Evolutionary conservation across 306 rosid species (phyloP), one percentile per base, ranked within the genome.

Genomic region (Abrus precatorius): DNA sequence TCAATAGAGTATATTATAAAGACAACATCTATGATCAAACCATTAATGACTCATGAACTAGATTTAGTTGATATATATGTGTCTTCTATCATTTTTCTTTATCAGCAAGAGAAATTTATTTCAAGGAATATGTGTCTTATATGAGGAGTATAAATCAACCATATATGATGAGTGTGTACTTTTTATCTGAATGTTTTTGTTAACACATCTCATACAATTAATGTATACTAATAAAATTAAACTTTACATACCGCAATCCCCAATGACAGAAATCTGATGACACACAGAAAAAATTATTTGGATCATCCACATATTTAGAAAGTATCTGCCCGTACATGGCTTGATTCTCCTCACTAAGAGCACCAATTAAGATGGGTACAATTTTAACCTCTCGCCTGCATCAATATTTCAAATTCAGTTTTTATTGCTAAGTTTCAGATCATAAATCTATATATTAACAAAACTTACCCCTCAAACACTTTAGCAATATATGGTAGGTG

Each of bases 191-290:
- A 33, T 60, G 41, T 63, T 32, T 76, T 71, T 41, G 3, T 74
- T 9, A 56, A 36, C 44, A 75, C 57, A 56, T 28, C 56, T 67
- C 47, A 47, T 30, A 34, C n/a, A 74, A 33, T 13, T 29, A 9
- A 20, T 57, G 4, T 27, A 55, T 55, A 55, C 5, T 27, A 7
- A 32, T 55, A 27, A 10, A 27, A 76, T 55, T 6, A n/a, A 27
- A 79, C 7, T 6, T 38, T 54, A 81, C 94, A 38, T 85, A 94
- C 98, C 96, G 88, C 77, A 91, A 79, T 38, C 98, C 99, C 99
- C 99, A 95, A 32, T 95, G 99, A 85, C 99, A 95, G 82, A 95
- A 95, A 80, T 95, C 99, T 8, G 99, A 92, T 3, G 97, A 92
- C 64, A 94, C 85, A 0, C 91, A 92, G 77, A 92, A 94, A 82